Evolutionary conservation across 208 protist species (phyloP).

Genomic region (Strigomonas culicis): DNA sequence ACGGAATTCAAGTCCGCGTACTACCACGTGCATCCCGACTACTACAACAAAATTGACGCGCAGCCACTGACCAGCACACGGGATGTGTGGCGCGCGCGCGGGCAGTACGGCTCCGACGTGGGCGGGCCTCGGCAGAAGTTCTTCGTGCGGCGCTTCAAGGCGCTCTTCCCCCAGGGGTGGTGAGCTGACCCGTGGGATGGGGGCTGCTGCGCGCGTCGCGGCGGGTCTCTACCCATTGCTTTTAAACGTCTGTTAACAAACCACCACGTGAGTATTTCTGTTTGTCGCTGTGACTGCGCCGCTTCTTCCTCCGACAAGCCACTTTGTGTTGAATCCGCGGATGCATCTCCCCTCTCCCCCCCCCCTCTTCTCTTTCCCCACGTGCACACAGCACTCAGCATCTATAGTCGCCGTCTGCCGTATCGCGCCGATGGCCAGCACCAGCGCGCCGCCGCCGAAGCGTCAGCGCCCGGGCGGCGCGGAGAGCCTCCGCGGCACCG

Average conservation of each 20-base stretch:
- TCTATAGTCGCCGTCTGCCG: background rate
- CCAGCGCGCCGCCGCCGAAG: background rate
- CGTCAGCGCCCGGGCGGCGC: too few species aligned
- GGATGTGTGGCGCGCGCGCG: conserved; percentile 81
- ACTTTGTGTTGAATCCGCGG: too few species aligned
- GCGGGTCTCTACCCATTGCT: too few species aligned
- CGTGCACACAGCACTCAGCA: too few species aligned
- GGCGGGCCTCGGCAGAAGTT: conserved; percentile 87
- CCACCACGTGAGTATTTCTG: too few species aligned
- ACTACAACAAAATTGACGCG: conserved; percentile 69
- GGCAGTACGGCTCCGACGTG: conserved; percentile 83
- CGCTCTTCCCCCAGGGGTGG: conserved; percentile 87
- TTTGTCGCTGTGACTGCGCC: too few species aligned
- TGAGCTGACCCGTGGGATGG: conserved; percentile 13
- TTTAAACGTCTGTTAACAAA: too few species aligned
- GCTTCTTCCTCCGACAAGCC: too few species aligned
- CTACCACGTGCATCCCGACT: conserved; percentile 88
- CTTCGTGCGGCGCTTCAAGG: conserved; percentile 85
- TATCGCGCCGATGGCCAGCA: background rate
- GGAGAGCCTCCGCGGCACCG: background rate
- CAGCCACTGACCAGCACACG: conserved; percentile 67
- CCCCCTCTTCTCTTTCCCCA: too few species aligned
- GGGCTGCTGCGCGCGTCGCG: too few species aligned
- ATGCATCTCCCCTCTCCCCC: too few species aligned
- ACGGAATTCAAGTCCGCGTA: conserved; percentile 82